Evolutionary conservation across 106 monocot genomes (phyloP).

Genomic region (Allium sativum): DNA sequence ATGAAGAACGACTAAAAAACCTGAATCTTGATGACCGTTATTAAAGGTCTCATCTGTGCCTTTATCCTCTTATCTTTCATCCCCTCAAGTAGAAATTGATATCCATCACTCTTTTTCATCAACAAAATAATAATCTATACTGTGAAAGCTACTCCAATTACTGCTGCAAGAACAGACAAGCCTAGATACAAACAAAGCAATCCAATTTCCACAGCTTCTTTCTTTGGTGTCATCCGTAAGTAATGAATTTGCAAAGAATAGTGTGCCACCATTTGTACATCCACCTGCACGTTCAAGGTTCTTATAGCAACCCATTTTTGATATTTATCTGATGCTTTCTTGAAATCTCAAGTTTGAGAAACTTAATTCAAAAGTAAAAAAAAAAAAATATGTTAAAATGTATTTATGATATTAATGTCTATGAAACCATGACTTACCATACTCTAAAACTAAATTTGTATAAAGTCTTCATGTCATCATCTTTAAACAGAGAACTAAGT

Average conservation of each 20-base stretch:
- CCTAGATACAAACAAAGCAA: conserved; percentile 30
- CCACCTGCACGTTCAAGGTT: conserved; percentile 56
- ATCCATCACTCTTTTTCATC: conserved; percentile 1
- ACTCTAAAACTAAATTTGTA: too few species aligned
- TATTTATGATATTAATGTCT: too few species aligned
- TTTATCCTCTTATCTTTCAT: conserved; percentile 12
- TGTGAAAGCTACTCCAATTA: conserved; percentile 1
- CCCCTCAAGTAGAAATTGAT: conserved; percentile 1
- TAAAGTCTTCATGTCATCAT: too few species aligned
- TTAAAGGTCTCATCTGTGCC: conserved; percentile 2
- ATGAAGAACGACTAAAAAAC: neutral
- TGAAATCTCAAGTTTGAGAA: too few species aligned
- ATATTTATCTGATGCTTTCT: too few species aligned
- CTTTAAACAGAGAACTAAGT: too few species aligned
- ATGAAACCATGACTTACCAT: too few species aligned
- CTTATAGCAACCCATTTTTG: too few species aligned
- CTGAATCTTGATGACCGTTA: conserved; percentile 9
- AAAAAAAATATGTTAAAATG: too few species aligned
- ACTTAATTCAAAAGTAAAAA: too few species aligned
- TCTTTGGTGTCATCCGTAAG: conserved; percentile 34
- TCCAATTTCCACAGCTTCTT: conserved; percentile 22
- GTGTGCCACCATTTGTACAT: conserved; percentile 38
- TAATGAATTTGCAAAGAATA: conserved; percentile 30
- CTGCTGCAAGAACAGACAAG: conserved; percentile 10
- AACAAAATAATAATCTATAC: conserved; percentile 1